phyloP scores from a whole-genome alignment of 371 early-diverging fungal genomes.

The Lichtheimia hyalospora region DNA sequence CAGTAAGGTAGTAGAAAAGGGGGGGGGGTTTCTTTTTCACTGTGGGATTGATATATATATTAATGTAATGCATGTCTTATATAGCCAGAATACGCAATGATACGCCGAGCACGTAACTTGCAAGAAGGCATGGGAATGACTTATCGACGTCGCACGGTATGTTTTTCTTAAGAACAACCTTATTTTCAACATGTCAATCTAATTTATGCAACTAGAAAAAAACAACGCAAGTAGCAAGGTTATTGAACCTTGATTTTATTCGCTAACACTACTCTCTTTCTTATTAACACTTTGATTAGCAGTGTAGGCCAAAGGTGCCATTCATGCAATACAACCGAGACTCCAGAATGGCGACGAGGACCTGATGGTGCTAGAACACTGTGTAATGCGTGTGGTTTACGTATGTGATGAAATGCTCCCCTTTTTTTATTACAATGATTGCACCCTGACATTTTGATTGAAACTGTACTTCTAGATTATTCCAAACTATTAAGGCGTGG shows the following conservation, averaged over 20 bases:
- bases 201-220: slow-evolving; percentile 20
- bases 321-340: slow-evolving; percentile 61
- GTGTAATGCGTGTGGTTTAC: slow-evolving; percentile 71
- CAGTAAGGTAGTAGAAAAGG: not conserved
- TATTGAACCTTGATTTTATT: not conserved
- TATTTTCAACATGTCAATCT: not conserved
- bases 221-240: slow-evolving; percentile 10
- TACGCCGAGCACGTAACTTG: slow-evolving; percentile 35
- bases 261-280: not conserved
- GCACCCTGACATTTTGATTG: not conserved
- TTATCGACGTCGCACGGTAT: slow-evolving; percentile 36
- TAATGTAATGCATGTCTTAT: not conserved
- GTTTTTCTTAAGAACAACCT: not conserved
- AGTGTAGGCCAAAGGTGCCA: slow-evolving; percentile 50
- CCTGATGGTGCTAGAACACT: slow-evolving; percentile 68
- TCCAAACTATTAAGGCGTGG: slow-evolving; percentile 7
- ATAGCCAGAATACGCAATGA: slow-evolving; percentile 30
- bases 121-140: slow-evolving; percentile 26
- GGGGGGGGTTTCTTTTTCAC: not conserved
- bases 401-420: slow-evolving; percentile 28
- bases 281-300: not conserved
- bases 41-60: not conserved
- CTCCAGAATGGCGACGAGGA: slow-evolving; percentile 74
- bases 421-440: not conserved
- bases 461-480: slow-evolving; percentile 4